Conservation (phyloP, 2,329 filamentous ascomycete genomes). For the Aspergillus ruber region DNA sequence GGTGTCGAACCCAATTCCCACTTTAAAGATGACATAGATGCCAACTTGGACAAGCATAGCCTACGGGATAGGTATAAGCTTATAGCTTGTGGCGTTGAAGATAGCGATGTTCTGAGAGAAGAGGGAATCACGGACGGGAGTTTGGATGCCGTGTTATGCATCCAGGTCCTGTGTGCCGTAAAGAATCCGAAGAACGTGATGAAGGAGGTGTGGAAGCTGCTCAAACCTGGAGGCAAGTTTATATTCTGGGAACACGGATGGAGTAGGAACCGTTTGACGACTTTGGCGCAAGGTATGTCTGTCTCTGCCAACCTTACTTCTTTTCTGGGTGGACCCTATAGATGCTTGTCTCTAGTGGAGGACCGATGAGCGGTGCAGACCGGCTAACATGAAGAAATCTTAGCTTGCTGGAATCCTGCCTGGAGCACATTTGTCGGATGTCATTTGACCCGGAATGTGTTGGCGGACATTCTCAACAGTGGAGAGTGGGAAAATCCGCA, state of each 20-base stretch:
- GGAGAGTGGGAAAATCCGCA: constrained; percentile 16
- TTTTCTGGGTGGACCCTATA: too few relatives aligned
- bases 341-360: constrained; percentile 17
- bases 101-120: constrained; percentile 29
- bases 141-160: constrained; percentile 38
- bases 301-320: too few relatives aligned
- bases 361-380: background rate
- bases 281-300: constrained; percentile 29
- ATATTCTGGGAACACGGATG: constrained; percentile 42
- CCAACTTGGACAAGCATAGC: constrained; percentile 21
- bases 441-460: constrained; percentile 10
- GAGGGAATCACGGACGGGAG: constrained; percentile 28
- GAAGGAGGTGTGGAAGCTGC: constrained; percentile 31
- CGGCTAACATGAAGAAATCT: constrained; percentile 4
- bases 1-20: constrained; percentile 38
- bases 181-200: constrained; percentile 13
- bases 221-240: constrained; percentile 43
- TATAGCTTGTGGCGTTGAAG: constrained; percentile 35
- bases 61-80: constrained; percentile 35
- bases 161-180: constrained; percentile 42
- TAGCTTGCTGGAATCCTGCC: constrained; percentile 14
- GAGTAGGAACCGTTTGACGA: constrained; percentile 20
- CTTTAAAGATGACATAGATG: constrained; percentile 26
- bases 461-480: constrained; percentile 12
- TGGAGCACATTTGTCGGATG: constrained; percentile 17